Conservation (phyloP, 495 filamentous ascomycete genomes). For the Aspergillus taichungensis region DNA sequence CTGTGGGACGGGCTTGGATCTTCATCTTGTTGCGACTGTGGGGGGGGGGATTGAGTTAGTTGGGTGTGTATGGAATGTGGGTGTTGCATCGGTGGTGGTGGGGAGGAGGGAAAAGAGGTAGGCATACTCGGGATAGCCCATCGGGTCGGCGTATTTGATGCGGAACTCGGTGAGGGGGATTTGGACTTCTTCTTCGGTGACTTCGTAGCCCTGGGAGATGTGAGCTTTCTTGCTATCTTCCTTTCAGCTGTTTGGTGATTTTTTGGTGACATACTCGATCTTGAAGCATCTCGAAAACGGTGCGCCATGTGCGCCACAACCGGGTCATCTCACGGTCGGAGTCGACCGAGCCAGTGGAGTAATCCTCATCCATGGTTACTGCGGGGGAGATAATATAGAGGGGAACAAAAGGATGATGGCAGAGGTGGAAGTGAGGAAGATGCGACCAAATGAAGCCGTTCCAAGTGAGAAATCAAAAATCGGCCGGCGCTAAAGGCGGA, state of each 20-base stretch:
- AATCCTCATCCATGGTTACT: slow-evolving; percentile 46
- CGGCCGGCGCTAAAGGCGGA: slow-evolving; percentile 18
- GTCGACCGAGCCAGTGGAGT: slow-evolving; percentile 37
- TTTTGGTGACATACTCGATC: slow-evolving; percentile 54
- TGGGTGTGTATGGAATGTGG: slow-evolving; percentile 1
- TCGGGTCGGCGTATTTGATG: slow-evolving; percentile 51
- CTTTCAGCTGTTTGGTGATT: neutral
- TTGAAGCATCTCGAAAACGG: slow-evolving; percentile 77
- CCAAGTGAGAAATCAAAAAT: too few species aligned
- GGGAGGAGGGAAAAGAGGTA: neutral
- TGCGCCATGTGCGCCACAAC: slow-evolving; percentile 83
- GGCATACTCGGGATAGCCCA: slow-evolving; percentile 64
- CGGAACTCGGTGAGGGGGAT: slow-evolving; percentile 73
- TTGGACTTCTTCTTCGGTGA: slow-evolving; percentile 79
- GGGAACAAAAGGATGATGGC: slow-evolving; percentile 2
- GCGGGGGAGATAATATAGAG: slow-evolving; percentile 4
- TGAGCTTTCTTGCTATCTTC: slow-evolving; percentile 8
- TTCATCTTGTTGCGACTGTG: slow-evolving; percentile 71
- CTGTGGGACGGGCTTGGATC: slow-evolving; percentile 75
- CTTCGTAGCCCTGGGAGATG: slow-evolving; percentile 71
- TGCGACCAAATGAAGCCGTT: too few species aligned
- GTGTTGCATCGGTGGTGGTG: neutral
- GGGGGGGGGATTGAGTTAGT: slow-evolving; percentile 14
- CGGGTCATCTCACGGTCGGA: slow-evolving; percentile 59
- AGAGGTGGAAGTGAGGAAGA: neutral